Evolutionary conservation across 345 rosid species (phyloP).

Genomic region (Arabidopsis thaliana): DNA sequence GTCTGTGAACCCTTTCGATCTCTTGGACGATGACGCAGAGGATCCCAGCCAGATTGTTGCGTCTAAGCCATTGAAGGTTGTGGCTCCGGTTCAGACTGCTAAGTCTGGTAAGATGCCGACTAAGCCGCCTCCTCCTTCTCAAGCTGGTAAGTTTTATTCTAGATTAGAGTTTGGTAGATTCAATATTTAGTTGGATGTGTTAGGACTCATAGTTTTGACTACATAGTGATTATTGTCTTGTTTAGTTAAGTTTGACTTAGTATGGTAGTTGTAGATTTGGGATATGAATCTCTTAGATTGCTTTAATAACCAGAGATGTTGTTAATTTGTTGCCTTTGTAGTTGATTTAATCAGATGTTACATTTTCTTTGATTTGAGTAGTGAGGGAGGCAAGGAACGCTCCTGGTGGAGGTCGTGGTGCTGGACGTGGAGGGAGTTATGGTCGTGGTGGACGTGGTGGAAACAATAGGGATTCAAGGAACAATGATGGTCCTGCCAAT

Average conservation of each 20-base stretch:
- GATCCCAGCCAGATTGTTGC: conserved; percentile 67
- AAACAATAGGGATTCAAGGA: conserved; percentile 59
- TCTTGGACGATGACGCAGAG: conserved; percentile 75
- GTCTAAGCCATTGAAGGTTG: conserved; percentile 53
- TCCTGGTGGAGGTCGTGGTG: conserved; percentile 53
- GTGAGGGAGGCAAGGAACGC: conserved; percentile 75
- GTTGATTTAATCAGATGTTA: not conserved
- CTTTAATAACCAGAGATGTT: not conserved
- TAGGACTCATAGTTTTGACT: not conserved
- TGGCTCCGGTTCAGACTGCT: conserved; percentile 47
- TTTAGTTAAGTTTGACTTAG: conserved; percentile 2
- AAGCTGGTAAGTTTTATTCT: conserved; percentile 60
- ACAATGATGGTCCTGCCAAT: conserved; percentile 51
- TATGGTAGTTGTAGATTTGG: not conserved
- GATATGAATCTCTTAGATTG: not conserved
- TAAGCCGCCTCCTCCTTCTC: conserved; percentile 77
- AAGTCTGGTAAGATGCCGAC: conserved; percentile 73
- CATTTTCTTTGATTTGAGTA: conserved; percentile 22
- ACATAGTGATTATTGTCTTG: not conserved
- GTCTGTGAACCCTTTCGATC: conserved; percentile 78
- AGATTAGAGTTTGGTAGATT: not conserved
- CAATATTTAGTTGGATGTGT: conserved; percentile 3
- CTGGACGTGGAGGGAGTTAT: conserved; percentile 48
- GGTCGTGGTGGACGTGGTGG: conserved; percentile 55
- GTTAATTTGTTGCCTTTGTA: not conserved